Conservation (phyloP, 441 rosid genomes). For the Populus hybrid region DNA sequence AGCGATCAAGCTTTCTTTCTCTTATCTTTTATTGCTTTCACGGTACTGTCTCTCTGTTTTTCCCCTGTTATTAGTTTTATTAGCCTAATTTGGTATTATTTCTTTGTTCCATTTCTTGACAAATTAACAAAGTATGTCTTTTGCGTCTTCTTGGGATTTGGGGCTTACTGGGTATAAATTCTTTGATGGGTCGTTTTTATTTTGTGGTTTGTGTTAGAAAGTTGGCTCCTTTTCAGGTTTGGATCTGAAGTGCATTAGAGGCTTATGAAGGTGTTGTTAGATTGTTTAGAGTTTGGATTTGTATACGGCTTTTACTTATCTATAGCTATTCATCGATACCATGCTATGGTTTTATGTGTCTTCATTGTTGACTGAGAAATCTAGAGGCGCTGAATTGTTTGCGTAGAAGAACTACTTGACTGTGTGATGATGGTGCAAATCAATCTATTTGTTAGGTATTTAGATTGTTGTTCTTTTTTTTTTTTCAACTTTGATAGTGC, state of each 20-base stretch:
- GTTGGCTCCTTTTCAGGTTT: background rate
- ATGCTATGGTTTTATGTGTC: background rate
- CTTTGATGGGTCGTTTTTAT: background rate
- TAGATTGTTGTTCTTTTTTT: background rate
- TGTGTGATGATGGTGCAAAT: background rate
- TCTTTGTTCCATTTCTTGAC: background rate
- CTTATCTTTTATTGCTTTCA: slow-evolving; percentile 70
- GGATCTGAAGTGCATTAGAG: background rate
- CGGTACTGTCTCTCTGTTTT: slow-evolving; percentile 38
- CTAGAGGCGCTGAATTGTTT: background rate
- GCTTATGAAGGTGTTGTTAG: background rate
- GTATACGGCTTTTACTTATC: no score
- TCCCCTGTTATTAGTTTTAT: background rate
- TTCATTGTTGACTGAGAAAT: background rate
- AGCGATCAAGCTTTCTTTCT: slow-evolving; percentile 75
- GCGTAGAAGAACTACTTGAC: background rate
- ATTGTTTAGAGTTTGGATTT: background rate
- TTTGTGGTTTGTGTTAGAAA: background rate
- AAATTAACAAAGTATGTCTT: no score
- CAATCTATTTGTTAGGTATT: background rate
- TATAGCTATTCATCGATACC: background rate
- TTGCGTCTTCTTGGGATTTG: background rate
- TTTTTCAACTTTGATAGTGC: slow-evolving; percentile 40
- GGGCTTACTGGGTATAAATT: background rate
- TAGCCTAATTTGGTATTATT: background rate